Evolutionary conservation across 352 stramenopile species (phyloP), one percentile per base, ranked within the genome.

Genomic region (Thalassiosira hispida): DNA sequence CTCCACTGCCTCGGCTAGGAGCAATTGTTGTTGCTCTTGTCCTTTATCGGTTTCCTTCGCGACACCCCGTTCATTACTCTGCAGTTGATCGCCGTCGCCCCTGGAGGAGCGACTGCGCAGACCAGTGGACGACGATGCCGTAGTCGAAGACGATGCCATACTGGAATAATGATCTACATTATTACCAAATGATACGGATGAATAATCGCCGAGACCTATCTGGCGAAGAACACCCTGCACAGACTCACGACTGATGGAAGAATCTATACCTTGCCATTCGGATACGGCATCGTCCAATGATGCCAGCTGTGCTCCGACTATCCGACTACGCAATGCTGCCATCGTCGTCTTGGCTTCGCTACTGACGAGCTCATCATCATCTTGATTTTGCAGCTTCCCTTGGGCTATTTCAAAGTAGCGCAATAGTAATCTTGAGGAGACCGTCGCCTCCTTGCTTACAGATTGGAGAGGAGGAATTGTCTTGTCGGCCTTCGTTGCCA

Each of bases 1-100:
- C 23, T 81, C 55, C 66, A 89, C 79, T 14, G 77, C 67, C 11
- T 65, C 40, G 35, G 33, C 42, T 2, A 90, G 22, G 16, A 42
- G 44, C 18, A 33, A 9, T 63, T 61, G 25, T 23, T 66, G 31
- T 12, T 57, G 29, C 18, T n/a, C 2, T 27, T 44, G 8, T 2
- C 25, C 18, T 14, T 46, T 29, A 70, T 22, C 31, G 6, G 40
- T 16, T 18, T 35, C 20, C n/a, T 65, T 49, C 5, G 14, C 18
- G 8, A 38, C 8, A n/a, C 25, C 44, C 22, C 44, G 11, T 1
- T n/a, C 3, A 3, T 38, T 23, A 53, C 44, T 53, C 11, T n/a
- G 44, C 7, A 8, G 53, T 1, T n/a, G 8, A 22, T 22, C 20
- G 16, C 20, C 20, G n/a, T 22, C 33, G 53, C 18, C 18, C 25